Conservation (phyloP, 169 alveolate species). For the Plasmodium blacklocki region DNA sequence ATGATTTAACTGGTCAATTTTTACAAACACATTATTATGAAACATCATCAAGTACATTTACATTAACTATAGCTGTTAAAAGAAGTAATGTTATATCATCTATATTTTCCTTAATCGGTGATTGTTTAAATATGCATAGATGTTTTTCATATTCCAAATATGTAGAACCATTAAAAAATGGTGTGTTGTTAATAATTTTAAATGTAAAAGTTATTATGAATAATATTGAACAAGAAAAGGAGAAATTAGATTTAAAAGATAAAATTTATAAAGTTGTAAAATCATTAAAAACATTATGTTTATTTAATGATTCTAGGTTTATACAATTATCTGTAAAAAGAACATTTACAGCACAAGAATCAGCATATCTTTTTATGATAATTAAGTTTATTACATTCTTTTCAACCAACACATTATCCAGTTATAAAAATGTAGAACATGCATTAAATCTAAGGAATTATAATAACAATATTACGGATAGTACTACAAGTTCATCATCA, state of each 20-base stretch:
- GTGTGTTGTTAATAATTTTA: constrained; percentile 41
- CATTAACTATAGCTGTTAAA: constrained; percentile 86
- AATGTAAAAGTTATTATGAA: constrained; percentile 37
- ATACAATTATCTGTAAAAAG: constrained; percentile 67
- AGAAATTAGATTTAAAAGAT: neutral
- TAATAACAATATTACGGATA: neutral
- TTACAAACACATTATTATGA: constrained; percentile 80
- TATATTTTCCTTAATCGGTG: constrained; percentile 87
- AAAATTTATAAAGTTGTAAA: constrained; percentile 26
- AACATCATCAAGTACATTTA: constrained; percentile 74
- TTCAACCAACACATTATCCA: constrained; percentile 48
- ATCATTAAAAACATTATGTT: constrained; percentile 47
- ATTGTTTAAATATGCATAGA: constrained; percentile 85
- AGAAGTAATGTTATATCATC: constrained; percentile 82
- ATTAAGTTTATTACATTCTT: constrained; percentile 53
- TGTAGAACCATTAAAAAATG: constrained; percentile 84
- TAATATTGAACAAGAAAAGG: constrained; percentile 4
- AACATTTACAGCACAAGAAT: constrained; percentile 62
- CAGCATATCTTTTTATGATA: constrained; percentile 38
- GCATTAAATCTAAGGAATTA: constrained; percentile 28
- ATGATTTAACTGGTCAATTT: constrained; percentile 81
- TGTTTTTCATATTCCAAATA: constrained; percentile 87
- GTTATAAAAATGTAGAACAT: constrained; percentile 62
- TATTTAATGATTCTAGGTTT: constrained; percentile 39
- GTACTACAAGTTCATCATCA: too few relatives aligned